Conservation (phyloP, 2,329 filamentous ascomycete species). For the Gaeumannomyces tritici region DNA sequence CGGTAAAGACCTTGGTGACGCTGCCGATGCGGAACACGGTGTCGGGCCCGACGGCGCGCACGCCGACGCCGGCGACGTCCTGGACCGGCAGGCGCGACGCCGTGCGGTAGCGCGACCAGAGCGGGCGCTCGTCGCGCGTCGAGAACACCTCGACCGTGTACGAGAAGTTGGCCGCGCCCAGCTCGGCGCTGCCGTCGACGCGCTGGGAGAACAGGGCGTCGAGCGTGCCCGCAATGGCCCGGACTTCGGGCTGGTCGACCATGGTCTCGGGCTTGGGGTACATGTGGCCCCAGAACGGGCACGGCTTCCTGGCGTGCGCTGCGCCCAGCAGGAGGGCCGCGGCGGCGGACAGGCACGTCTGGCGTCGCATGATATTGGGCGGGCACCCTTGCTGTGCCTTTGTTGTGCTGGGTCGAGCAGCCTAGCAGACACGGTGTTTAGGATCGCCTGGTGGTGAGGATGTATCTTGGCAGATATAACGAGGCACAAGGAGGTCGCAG, state of each 20-base stretch:
- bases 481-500: neutral
- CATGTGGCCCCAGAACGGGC: slow-evolving; percentile 20
- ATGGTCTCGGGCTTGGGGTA: slow-evolving; percentile 19
- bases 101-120: slow-evolving; percentile 18
- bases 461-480: too few relatives aligned
- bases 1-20: slow-evolving; percentile 23
- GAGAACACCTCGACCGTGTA: slow-evolving; percentile 23
- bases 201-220: slow-evolving; percentile 14
- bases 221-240: slow-evolving; percentile 11
- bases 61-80: slow-evolving; percentile 2
- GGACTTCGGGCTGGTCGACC: slow-evolving; percentile 9
- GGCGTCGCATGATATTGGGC: neutral
- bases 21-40: slow-evolving; percentile 25
- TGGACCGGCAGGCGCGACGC: slow-evolving; percentile 16
- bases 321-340: neutral
- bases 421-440: too few relatives aligned
- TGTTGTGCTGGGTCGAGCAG: neutral
- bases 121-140: slow-evolving; percentile 13
- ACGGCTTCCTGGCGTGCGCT: slow-evolving; percentile 16
- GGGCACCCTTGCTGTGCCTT: neutral
- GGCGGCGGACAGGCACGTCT: neutral
- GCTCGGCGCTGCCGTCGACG: slow-evolving; percentile 15
- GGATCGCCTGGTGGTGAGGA: too few relatives aligned
- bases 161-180: slow-evolving; percentile 19
- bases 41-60: slow-evolving; percentile 15